Evolutionary conservation across 2,329 filamentous ascomycete species (phyloP).

Genomic region (Bipolaris gigantea): DNA sequence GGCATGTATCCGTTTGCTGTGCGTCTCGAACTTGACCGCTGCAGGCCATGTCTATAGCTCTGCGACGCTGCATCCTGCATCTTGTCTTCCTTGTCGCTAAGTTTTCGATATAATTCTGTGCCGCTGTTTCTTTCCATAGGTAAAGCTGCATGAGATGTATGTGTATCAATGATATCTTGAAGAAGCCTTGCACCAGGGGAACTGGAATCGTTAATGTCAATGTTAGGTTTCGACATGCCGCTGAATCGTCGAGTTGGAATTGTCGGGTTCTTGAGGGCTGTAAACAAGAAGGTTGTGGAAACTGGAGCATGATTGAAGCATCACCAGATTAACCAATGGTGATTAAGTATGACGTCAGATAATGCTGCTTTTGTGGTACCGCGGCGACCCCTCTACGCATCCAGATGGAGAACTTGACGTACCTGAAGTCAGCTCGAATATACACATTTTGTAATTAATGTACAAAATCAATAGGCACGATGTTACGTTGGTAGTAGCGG

Average conservation of each 20-base stretch:
- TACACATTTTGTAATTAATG: neutral
- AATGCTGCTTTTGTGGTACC: neutral
- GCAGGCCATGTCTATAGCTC: constrained; percentile 7
- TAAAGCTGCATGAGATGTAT: constrained; percentile 7
- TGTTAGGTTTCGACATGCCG: constrained; percentile 12
- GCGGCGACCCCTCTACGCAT: neutral
- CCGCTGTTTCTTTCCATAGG: constrained; percentile 11
- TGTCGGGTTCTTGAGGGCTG: constrained; percentile 10
- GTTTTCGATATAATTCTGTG: constrained; percentile 13
- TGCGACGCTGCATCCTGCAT: constrained; percentile 21
- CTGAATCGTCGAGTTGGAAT: constrained; percentile 6
- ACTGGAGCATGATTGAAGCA: constrained; percentile 1
- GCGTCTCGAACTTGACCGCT: constrained; percentile 23
- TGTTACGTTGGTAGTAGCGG: neutral
- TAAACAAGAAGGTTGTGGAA: neutral
- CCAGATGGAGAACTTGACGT: neutral
- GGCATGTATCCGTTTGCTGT: constrained; percentile 35
- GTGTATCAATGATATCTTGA: constrained; percentile 16
- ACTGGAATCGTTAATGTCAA: neutral
- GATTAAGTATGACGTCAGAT: constrained; percentile 1
- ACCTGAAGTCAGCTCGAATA: neutral
- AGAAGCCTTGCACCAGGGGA: constrained; percentile 13
- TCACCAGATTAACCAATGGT: neutral
- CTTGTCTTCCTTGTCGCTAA: constrained; percentile 8
- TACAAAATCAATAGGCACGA: neutral